Evolutionary conservation across 305 asterid species (phyloP).

Genomic region (Solanum aculeatissimum): DNA sequence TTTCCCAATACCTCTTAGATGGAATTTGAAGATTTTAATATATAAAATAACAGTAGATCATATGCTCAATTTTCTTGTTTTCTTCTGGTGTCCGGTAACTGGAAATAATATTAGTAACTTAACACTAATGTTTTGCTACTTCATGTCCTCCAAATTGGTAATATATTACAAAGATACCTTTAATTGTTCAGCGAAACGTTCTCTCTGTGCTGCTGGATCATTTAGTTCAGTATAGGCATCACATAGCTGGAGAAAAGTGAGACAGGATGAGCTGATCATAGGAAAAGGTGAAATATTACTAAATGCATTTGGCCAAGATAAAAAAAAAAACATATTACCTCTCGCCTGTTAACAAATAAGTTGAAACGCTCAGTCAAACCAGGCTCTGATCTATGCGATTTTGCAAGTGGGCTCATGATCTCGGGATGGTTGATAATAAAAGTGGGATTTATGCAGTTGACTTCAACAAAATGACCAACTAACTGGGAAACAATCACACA

Average conservation of each 20-base stretch:
- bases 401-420: conserved; percentile 90
- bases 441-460: conserved; percentile 58
- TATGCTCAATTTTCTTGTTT: background rate
- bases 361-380: conserved; percentile 82
- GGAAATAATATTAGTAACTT: background rate
- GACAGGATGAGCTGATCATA: background rate
- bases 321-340: conserved; percentile 28
- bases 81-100: background rate
- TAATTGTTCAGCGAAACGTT: conserved; percentile 81
- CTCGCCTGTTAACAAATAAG: conserved; percentile 73
- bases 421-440: conserved; percentile 89
- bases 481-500: conserved; percentile 31
- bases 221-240: conserved; percentile 90
- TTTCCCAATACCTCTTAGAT: background rate
- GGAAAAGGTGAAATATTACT: background rate
- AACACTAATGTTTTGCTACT: background rate
- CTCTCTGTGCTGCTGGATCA: conserved; percentile 82
- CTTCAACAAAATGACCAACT: conserved; percentile 88
- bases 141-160: background rate
- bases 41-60: background rate
- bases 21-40: background rate
- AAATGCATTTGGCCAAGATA: background rate
- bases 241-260: conserved; percentile 38
- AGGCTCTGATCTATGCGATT: conserved; percentile 77
- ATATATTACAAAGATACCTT: conserved; percentile 37